A percentile compares a stretch with the other conserved stretches of the same genome.
Evolutionary conservation across 2,329 filamentous ascomycete genomes (phyloP).

Genomic region (Mollisia scopiformis): DNA sequence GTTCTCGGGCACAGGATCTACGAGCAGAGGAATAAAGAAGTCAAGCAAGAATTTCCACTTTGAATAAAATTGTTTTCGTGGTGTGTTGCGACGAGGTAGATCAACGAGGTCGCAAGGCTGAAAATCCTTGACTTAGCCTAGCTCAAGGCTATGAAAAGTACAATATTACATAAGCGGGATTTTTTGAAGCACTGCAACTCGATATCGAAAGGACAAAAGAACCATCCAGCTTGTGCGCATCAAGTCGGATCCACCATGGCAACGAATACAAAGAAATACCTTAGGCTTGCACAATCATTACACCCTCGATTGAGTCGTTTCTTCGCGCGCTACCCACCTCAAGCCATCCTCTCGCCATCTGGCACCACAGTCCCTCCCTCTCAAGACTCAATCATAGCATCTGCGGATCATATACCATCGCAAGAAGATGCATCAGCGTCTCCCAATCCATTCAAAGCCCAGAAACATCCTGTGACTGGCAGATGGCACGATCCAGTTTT

Average conservation of each 20-base stretch:
- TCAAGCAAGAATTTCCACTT: too few relatives aligned
- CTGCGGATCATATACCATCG: constrained; percentile 36
- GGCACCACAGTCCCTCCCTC: constrained; percentile 22
- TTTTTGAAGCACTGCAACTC: too few relatives aligned
- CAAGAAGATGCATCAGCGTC: constrained; percentile 34
- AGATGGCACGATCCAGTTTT: constrained; percentile 83
- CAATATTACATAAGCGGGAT: neutral
- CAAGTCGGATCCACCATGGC: constrained; percentile 28
- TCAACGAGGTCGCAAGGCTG: too few relatives aligned
- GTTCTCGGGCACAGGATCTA: too few relatives aligned
- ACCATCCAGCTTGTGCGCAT: too few relatives aligned
- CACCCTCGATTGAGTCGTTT: constrained; percentile 81
- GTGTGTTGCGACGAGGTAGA: too few relatives aligned
- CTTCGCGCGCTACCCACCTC: constrained; percentile 87
- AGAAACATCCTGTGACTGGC: constrained; percentile 77
- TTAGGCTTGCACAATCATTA: constrained; percentile 69
- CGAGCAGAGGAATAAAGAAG: too few relatives aligned
- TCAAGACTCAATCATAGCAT: constrained; percentile 42
- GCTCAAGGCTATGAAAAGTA: neutral
- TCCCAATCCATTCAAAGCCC: constrained; percentile 80
- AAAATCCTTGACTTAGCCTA: neutral
- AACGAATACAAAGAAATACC: constrained; percentile 29
- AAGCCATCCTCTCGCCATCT: constrained; percentile 52
- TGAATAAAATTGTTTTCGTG: too few relatives aligned
- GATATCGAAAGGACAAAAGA: too few relatives aligned